phyloP scores from a whole-genome alignment of 2,329 filamentous ascomycete genomes.

The Endothia cerciana region DNA sequence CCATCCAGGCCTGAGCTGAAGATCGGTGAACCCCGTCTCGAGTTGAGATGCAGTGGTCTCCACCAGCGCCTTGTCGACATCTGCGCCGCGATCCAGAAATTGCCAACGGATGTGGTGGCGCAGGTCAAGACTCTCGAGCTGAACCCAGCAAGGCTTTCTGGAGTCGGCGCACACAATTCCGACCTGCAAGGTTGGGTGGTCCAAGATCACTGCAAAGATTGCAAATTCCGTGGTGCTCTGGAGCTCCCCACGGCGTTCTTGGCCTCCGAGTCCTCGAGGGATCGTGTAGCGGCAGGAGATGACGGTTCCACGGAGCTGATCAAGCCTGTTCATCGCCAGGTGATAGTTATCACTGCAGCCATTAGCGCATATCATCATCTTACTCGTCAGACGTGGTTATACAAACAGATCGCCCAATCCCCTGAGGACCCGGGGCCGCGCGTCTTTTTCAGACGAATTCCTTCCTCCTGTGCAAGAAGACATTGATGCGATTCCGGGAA shows the following conservation, averaged over 20 bases:
- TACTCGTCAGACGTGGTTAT: background rate
- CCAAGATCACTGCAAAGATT: conserved; percentile 22
- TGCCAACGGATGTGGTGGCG: conserved; percentile 26
- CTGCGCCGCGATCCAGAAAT: conserved; percentile 1
- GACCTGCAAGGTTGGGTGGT: conserved; percentile 28
- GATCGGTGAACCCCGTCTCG: conserved; percentile 17
- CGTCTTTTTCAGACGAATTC: background rate
- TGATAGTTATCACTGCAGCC: conserved; percentile 4
- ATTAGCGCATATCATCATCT: background rate
- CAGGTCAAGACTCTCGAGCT: conserved; percentile 26
- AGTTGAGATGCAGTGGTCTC: conserved; percentile 10
- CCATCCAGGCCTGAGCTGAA: conserved; percentile 19
- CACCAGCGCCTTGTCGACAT: conserved; percentile 6
- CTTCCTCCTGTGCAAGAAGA: background rate
- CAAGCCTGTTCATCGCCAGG: conserved; percentile 25
- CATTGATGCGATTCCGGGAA: background rate
- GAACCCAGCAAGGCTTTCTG: conserved; percentile 27
- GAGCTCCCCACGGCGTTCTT: conserved; percentile 13
- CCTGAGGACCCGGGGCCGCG: background rate
- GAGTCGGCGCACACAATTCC: conserved; percentile 17
- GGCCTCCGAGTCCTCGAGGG: conserved; percentile 13
- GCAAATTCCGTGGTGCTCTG: conserved; percentile 19
- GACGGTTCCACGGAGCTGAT: conserved; percentile 26
- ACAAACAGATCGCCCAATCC: background rate
- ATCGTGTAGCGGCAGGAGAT: conserved; percentile 26